These are phyloP conservation scores for Austroboletus niveus DNA, from an alignment of 1,284 basidiomycete species.

Conservation along the genomic window DNA sequence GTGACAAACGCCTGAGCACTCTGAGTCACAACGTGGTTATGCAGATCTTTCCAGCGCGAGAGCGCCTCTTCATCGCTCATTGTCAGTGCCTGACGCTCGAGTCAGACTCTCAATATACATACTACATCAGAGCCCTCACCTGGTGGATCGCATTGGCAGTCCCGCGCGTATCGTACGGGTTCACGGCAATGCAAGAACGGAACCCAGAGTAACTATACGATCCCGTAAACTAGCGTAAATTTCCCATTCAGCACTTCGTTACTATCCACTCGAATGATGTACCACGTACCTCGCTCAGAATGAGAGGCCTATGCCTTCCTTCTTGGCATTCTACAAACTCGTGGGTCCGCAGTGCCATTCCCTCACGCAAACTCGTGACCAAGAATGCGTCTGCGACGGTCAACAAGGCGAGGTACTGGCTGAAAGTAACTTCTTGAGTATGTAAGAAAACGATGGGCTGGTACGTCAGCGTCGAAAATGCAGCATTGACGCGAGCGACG, in stretches of 20 bases:
- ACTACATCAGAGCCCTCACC: constrained; percentile 8
- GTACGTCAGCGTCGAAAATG: constrained; percentile 81
- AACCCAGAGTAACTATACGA: constrained; percentile 85
- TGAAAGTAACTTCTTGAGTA: constrained; percentile 84
- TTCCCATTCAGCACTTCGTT: constrained; percentile 2
- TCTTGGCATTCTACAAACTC: constrained; percentile 86
- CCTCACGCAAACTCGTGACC: constrained; percentile 81
- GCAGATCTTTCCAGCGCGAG: constrained; percentile 82
- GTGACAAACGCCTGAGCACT: constrained; percentile 84
- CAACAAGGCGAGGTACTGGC: constrained; percentile 80
- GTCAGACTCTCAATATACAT: background rate
- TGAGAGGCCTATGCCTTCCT: constrained; percentile 64
- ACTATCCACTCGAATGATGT: background rate
- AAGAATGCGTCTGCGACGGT: constrained; percentile 87
- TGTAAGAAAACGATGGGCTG: constrained; percentile 88
- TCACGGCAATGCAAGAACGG: constrained; percentile 80
- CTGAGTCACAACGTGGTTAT: constrained; percentile 84
- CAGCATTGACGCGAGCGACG: constrained; percentile 82
- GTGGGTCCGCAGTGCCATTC: constrained; percentile 79
- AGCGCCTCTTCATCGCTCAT: constrained; percentile 74
- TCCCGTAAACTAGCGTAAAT: constrained; percentile 66
- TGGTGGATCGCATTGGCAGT: constrained; percentile 76
- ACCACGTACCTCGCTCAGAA: constrained; percentile 65
- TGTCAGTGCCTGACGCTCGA: constrained; percentile 52
- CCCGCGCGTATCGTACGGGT: constrained; percentile 77